A percentile compares a stretch with the other conserved stretches of the same genome.
Evolutionary conservation across 2,329 filamentous ascomycete genomes (phyloP).

Genomic region (Eutypa lata): DNA sequence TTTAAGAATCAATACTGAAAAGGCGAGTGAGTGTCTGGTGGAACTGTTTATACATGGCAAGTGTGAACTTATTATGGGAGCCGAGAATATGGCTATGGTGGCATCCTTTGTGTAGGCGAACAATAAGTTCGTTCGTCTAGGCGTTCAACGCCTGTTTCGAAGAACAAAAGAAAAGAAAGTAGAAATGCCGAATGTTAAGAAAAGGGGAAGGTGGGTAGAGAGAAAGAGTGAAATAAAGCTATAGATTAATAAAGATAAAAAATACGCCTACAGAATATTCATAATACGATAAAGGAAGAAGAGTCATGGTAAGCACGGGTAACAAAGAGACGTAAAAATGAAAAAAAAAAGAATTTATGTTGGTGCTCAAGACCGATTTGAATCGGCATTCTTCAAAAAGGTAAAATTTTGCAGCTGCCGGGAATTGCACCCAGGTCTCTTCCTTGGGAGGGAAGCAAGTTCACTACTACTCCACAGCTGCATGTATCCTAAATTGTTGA

Average conservation of each 20-base stretch:
- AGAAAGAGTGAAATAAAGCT: conserved; percentile 4
- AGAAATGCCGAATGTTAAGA: too few species aligned
- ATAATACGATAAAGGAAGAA: too few species aligned
- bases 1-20: too few species aligned
- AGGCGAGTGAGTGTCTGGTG: too few species aligned
- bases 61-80: background rate
- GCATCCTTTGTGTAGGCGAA: too few species aligned
- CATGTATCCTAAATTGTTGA: background rate
- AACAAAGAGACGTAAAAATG: background rate
- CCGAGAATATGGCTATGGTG: background rate
- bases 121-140: background rate
- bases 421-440: conserved; percentile 30
- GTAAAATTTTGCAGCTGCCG: conserved; percentile 19
- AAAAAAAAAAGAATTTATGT: background rate
- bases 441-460: conserved; percentile 27
- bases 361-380: background rate
- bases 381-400: background rate
- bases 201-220: background rate
- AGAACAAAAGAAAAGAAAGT: background rate
- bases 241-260: too few species aligned
- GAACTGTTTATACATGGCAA: background rate
- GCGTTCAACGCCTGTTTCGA: background rate
- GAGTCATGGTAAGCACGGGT: background rate
- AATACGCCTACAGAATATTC: too few species aligned
- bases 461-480: conserved; percentile 28